These are phyloP conservation scores for Aristolochia contorta DNA, from an alignment of 164 flowering plant species.

Conservation along the genomic window DNA sequence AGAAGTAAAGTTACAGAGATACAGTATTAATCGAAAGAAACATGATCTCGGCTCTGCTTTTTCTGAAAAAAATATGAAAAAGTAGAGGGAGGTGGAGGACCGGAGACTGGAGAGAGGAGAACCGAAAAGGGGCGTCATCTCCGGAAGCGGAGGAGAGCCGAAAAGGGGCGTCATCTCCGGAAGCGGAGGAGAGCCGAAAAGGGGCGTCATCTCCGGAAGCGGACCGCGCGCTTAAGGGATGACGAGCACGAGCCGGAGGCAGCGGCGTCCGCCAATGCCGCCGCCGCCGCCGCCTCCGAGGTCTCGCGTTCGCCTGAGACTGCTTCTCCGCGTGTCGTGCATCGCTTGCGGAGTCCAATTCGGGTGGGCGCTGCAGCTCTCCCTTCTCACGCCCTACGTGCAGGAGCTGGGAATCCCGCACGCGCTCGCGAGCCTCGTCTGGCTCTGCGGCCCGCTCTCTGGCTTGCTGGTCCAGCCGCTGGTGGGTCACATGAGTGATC, in stretches of 20 bases:
- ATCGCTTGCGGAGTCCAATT: conserved; percentile 90
- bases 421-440: conserved; percentile 76
- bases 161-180: too few species aligned
- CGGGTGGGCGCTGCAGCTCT: conserved; percentile 98
- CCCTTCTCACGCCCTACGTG: conserved; percentile 87
- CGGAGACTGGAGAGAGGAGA: too few species aligned
- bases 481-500: conserved; percentile 82
- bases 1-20: too few species aligned
- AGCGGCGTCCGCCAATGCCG: not conserved
- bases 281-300: not conserved
- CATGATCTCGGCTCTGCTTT: too few species aligned
- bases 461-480: conserved; percentile 88
- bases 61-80: too few species aligned
- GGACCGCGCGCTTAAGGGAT: too few species aligned
- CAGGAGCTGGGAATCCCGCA: conserved; percentile 97
- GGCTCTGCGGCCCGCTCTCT: conserved; percentile 96
- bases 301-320: conserved; percentile 31
- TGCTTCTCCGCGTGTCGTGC: conserved; percentile 59
- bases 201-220: too few species aligned
- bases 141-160: too few species aligned
- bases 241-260: not conserved
- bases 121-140: too few species aligned
- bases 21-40: too few species aligned
- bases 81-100: too few species aligned
- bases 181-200: too few species aligned